A percentile compares a stretch with the other conserved stretches of the same genome.
Conservation (phyloP, 2,329 filamentous ascomycete species). For the Colletotrichum tofieldiae region DNA sequence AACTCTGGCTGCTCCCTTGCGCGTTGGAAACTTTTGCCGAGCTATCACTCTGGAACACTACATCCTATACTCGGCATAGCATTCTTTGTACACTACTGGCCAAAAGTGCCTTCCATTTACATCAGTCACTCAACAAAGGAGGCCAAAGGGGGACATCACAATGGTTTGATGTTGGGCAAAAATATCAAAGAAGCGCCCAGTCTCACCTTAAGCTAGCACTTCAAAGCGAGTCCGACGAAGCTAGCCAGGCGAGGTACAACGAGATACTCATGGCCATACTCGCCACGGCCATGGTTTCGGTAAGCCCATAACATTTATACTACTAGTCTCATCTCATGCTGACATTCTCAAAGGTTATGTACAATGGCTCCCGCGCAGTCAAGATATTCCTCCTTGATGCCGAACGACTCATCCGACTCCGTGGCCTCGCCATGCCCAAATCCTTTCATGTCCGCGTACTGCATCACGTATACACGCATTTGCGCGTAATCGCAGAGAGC, state of each 20-base stretch:
- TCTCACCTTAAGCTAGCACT: constrained; percentile 53
- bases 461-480: constrained; percentile 64
- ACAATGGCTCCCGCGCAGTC: constrained; percentile 35
- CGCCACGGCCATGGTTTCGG: constrained; percentile 47
- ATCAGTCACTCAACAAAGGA: constrained; percentile 42
- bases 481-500: constrained; percentile 63
- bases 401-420: constrained; percentile 59
- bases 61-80: constrained; percentile 56
- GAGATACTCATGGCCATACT: constrained; percentile 62
- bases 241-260: constrained; percentile 59
- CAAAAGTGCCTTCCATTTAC: constrained; percentile 60
- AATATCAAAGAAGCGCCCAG: constrained; percentile 52
- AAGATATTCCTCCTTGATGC: constrained; percentile 55
- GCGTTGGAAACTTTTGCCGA: constrained; percentile 59
- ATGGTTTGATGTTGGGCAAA: constrained; percentile 50
- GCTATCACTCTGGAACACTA: constrained; percentile 56
- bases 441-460: constrained; percentile 60
- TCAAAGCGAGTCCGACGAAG: constrained; percentile 51
- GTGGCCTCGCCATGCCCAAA: constrained; percentile 56
- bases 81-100: constrained; percentile 59
- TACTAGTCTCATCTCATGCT: not conserved
- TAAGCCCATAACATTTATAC: constrained; percentile 5
- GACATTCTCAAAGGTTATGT: constrained; percentile 12
- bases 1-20: constrained; percentile 59
- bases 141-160: constrained; percentile 42